These are phyloP conservation scores for Aspergillus avenaceus DNA, from an alignment of 495 filamentous ascomycete species.

Conservation along the genomic window DNA sequence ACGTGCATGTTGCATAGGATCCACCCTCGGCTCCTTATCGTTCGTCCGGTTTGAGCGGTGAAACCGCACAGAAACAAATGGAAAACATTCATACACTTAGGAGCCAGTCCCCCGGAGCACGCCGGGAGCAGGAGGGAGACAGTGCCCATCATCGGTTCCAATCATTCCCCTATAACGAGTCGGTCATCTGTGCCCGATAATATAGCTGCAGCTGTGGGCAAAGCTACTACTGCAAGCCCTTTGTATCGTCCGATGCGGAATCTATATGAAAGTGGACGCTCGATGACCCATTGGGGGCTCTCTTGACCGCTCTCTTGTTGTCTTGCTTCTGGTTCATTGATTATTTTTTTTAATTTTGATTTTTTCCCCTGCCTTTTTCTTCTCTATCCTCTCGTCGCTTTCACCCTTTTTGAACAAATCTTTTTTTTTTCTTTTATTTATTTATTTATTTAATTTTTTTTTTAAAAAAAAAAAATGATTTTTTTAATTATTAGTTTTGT, in stretches of 20 bases:
- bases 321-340: neutral
- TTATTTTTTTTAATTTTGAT: slow-evolving; percentile 2
- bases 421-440: neutral
- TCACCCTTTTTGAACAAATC: neutral
- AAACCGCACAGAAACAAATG: slow-evolving; percentile 16
- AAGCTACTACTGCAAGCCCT: neutral
- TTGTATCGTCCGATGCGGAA: slow-evolving; percentile 13
- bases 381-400: slow-evolving; percentile 1
- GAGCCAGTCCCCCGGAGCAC: slow-evolving; percentile 24
- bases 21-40: slow-evolving; percentile 22
- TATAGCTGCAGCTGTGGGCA: neutral
- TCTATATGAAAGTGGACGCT: slow-evolving; percentile 8
- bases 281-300: slow-evolving; percentile 7
- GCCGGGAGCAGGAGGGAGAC: slow-evolving; percentile 18
- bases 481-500: slow-evolving; percentile 3
- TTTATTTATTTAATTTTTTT: slow-evolving; percentile 3
- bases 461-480: too few relatives aligned
- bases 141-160: slow-evolving; percentile 11
- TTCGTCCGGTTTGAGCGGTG: slow-evolving; percentile 22
- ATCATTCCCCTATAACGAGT: slow-evolving; percentile 6
- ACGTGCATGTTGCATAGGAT: slow-evolving; percentile 19
- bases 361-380: slow-evolving; percentile 1
- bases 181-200: neutral
- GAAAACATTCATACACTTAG: slow-evolving; percentile 4
- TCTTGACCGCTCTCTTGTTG: slow-evolving; percentile 21